phyloP scores from a whole-genome alignment of 805 yeast species.

The Starmerella powellii region DNA sequence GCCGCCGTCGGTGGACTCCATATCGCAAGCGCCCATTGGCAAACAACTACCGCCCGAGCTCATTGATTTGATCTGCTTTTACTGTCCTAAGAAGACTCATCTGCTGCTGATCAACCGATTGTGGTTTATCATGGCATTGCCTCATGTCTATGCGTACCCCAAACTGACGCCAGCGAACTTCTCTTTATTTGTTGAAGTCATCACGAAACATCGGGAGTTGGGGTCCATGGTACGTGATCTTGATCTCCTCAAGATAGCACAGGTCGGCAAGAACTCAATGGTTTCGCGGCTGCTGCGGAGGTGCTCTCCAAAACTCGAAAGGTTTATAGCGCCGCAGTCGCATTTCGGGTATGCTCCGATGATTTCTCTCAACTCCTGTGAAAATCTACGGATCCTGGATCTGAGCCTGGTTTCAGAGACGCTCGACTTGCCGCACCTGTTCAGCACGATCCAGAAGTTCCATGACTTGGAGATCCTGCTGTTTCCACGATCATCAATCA shows the following conservation, averaged over 20 bases:
- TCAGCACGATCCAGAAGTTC: constrained; percentile 55
- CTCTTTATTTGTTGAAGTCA: constrained; percentile 55
- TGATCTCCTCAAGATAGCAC: constrained; percentile 70
- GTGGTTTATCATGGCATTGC: constrained; percentile 51
- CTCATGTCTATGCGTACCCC: constrained; percentile 56
- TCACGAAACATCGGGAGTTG: constrained; percentile 34
- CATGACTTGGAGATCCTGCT: constrained; percentile 58
- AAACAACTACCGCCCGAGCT: constrained; percentile 39
- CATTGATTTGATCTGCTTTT: constrained; percentile 32
- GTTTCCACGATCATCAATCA: constrained; percentile 79
- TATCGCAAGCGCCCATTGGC: too few relatives aligned
- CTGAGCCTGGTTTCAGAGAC: constrained; percentile 82
- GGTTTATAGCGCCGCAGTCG: constrained; percentile 84
- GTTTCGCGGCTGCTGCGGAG: constrained; percentile 73
- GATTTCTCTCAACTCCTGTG: constrained; percentile 65
- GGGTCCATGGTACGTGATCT: constrained; percentile 53
- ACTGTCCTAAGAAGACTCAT: constrained; percentile 30
- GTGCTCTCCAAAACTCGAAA: constrained; percentile 51
- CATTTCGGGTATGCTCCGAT: constrained; percentile 88
- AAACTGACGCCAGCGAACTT: constrained; percentile 55
- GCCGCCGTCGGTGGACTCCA: too few relatives aligned
- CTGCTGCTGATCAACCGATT: constrained; percentile 47
- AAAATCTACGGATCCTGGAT: constrained; percentile 52
- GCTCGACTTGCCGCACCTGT: constrained; percentile 67
- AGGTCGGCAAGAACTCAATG: constrained; percentile 82